These are phyloP conservation scores for Acanthamoeba polyphaga DNA, from an alignment of 208 protist genomes.

Conservation along the genomic window DNA sequence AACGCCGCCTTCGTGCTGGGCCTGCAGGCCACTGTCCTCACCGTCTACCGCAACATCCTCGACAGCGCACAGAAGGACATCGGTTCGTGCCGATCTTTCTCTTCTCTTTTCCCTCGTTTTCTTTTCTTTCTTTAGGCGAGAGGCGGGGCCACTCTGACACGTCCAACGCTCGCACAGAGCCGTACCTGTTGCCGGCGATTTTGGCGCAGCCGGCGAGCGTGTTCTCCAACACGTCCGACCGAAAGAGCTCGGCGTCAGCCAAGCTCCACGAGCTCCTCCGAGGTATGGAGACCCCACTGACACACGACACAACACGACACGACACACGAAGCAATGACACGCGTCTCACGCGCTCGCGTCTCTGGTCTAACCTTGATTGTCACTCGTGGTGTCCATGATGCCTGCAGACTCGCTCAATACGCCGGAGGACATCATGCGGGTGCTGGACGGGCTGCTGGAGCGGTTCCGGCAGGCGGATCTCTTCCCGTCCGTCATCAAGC, in stretches of 20 bases:
- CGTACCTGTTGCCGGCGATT: constrained; percentile 17
- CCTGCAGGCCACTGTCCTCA: background rate
- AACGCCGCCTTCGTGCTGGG: background rate
- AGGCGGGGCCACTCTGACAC: too few relatives aligned
- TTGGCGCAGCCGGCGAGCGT: constrained; percentile 34
- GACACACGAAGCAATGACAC: background rate
- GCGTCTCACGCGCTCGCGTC: background rate
- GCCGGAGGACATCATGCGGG: background rate
- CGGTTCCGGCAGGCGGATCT: background rate
- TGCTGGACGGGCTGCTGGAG: background rate
- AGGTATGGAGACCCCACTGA: background rate
- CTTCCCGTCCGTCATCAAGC: constrained; percentile 6
- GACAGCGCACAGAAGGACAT: constrained; percentile 2
- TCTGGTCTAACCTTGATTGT: background rate
- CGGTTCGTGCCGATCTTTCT: background rate
- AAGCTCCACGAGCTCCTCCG: background rate
- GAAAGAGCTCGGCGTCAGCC: background rate
- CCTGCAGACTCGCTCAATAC: constrained; percentile 17
- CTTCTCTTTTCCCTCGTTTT: too few relatives aligned
- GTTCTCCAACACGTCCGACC: constrained; percentile 31
- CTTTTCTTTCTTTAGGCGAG: background rate
- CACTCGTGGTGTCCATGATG: background rate
- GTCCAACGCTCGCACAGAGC: background rate
- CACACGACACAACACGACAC: too few relatives aligned
- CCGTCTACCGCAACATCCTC: constrained; percentile 21